These are phyloP conservation scores for Candida nanaspora DNA, from an alignment of 805 yeast species.

Conservation along the genomic window DNA sequence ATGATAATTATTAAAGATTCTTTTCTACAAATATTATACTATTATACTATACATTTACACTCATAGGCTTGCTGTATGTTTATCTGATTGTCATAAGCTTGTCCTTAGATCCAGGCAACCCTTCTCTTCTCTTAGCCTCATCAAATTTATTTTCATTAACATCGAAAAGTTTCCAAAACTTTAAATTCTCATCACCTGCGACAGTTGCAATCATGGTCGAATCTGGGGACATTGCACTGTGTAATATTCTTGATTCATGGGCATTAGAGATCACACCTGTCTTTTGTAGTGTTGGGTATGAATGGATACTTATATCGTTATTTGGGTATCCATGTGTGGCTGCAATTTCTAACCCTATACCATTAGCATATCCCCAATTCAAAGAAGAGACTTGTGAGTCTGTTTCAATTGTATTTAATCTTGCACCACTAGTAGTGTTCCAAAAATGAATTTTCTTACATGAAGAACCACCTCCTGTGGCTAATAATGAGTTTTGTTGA, in stretches of 20 bases:
- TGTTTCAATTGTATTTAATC: constrained; percentile 80
- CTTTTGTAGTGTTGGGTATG: constrained; percentile 78
- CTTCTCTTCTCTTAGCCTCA: not conserved
- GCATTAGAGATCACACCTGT: constrained; percentile 84
- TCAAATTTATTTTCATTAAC: constrained; percentile 7
- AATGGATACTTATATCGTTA: constrained; percentile 75
- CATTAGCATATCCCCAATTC: constrained; percentile 78
- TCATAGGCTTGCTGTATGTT: not conserved
- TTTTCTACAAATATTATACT: too few relatives aligned
- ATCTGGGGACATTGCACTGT: constrained; percentile 84
- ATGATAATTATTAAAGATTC: not conserved
- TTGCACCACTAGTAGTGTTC: constrained; percentile 87
- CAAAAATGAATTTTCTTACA: constrained; percentile 89
- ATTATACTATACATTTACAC: too few relatives aligned
- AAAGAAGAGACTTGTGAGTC: constrained; percentile 93
- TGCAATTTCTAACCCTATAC: constrained; percentile 75
- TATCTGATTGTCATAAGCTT: not conserved
- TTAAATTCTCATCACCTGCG: constrained; percentile 92
- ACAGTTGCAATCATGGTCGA: constrained; percentile 86
- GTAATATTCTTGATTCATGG: constrained; percentile 82
- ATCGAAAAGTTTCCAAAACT: constrained; percentile 91
- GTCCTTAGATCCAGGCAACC: not conserved
- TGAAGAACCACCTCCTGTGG: constrained; percentile 96
- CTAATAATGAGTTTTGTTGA: constrained; percentile 68
- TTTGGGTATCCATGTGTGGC: constrained; percentile 94